Evolutionary conservation across 148 eudicot species (phyloP), one percentile per base, ranked within the genome.

Genomic region (Selenicereus undatus): DNA sequence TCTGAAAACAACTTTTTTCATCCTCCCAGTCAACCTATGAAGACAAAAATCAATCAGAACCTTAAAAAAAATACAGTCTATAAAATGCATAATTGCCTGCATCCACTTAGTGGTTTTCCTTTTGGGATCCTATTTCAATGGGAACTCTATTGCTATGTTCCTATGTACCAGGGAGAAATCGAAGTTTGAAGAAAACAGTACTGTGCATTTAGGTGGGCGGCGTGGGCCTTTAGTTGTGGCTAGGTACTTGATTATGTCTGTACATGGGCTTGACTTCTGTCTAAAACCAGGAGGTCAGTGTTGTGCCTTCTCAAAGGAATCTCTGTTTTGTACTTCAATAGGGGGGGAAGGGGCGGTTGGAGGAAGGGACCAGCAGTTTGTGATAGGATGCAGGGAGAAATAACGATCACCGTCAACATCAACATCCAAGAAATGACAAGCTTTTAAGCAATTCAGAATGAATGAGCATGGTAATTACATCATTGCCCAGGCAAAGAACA

Each of bases 1-100:
- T 80, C 82, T 96, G 98, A 72, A 96, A 91, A 87, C 99, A 96
- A 79, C 43, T 82, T 86, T 89, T 96, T 88, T 96, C 99, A 82
- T 91, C 90, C 56, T 94, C 94, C 99, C 98, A 96, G 73, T 91
- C 91, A 80, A 96, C 95, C 99, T 96, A 86, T 74, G 81, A 66
- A 83, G 79, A 80, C 12, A 80, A 78, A 52, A 56, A 83, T 75
- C 79, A 73, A 32, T 68, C 51, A 74, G 70, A 77, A 32, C 24
- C 69, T 32, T 65, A 69, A n/a, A 43, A 76, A 39, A 77, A 71
- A 75, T 39, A 24, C 56, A 36, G 21, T 21, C 64, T 36, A 75
- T 32, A 36, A 27, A 73, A 58, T 56, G 39, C 77, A 80, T 16
- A 54, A 35, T 50, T 73, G 29, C 7, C 2, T 36, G 22, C 45